Evolutionary conservation across 768 basidiomycete genomes (phyloP).

Genomic region (Aureoboletus auriporus): DNA sequence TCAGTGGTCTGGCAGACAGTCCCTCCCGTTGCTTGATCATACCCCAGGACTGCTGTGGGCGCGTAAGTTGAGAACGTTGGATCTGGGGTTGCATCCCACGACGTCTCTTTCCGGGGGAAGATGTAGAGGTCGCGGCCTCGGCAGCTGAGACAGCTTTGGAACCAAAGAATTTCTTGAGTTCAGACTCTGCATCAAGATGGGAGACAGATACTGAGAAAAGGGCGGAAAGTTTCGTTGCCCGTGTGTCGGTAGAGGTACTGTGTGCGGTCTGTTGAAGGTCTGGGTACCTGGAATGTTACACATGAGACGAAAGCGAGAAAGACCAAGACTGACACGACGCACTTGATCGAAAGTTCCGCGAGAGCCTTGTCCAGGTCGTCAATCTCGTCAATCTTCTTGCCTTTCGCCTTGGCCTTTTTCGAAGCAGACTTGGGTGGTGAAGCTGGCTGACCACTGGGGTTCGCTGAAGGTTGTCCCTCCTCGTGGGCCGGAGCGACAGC

Average conservation of each 20-base stretch:
- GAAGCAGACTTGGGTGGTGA: conserved; percentile 41
- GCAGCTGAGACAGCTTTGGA: conserved; percentile 77
- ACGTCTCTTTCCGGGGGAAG: conserved; percentile 35
- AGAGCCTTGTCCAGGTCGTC: conserved; percentile 86
- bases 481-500: too few species aligned
- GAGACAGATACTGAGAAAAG: conserved; percentile 78
- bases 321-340: conserved; percentile 13
- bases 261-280: conserved; percentile 39
- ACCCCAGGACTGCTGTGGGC: conserved; percentile 75
- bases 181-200: conserved; percentile 83
- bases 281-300: conserved; percentile 41
- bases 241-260: conserved; percentile 23
- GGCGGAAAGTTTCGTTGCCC: conserved; percentile 37
- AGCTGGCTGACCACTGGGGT: conserved; percentile 3
- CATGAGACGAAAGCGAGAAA: background rate
- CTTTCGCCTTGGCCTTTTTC: conserved; percentile 64
- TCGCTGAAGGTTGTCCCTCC: conserved; percentile 1
- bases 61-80: conserved; percentile 69
- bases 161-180: conserved; percentile 93
- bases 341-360: conserved; percentile 82
- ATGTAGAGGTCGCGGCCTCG: conserved; percentile 34
- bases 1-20: conserved; percentile 57
- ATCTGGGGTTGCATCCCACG: conserved; percentile 33
- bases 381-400: conserved; percentile 53
- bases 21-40: conserved; percentile 68